These are phyloP conservation scores for Mortierella sp. DNA, from an alignment of 371 early-diverging fungal genomes.

Conservation along the genomic window DNA sequence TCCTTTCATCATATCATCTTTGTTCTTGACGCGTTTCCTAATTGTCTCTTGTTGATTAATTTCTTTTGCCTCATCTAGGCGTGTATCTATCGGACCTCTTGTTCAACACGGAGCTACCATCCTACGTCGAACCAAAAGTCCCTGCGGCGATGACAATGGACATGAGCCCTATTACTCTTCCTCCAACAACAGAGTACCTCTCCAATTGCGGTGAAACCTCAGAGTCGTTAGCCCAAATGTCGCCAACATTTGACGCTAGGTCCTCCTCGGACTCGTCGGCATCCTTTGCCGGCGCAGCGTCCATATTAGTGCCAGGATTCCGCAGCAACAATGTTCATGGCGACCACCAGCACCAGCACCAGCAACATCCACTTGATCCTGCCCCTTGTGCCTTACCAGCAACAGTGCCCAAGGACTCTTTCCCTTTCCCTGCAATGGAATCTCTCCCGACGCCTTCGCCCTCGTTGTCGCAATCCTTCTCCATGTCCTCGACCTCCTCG, in stretches of 20 bases:
- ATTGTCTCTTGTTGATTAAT: neutral
- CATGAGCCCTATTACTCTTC: neutral
- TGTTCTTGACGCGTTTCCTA: slow-evolving; percentile 19
- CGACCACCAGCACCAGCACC: neutral
- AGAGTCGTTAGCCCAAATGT: neutral
- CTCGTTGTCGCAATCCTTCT: neutral
- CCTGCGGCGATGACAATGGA: neutral
- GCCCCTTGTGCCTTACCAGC: neutral
- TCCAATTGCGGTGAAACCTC: neutral
- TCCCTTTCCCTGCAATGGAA: neutral
- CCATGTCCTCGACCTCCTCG: neutral
- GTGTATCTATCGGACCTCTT: slow-evolving; percentile 77
- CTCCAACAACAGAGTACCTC: neutral
- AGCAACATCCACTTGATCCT: neutral
- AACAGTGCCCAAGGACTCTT: neutral
- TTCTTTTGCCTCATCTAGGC: slow-evolving; percentile 40
- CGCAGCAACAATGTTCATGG: neutral
- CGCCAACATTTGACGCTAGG: neutral
- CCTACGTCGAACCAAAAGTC: slow-evolving; percentile 63
- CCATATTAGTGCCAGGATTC: neutral
- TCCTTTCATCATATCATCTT: no score
- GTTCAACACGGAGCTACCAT: slow-evolving; percentile 75
- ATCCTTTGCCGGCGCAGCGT: neutral
- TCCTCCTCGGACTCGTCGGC: neutral
- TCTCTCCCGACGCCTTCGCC: neutral